Percentiles rank a stretch among this genome's conserved stretches.
These are phyloP conservation scores for Neurospora sp. DNA, from an alignment of 495 filamentous ascomycete species.

Conservation along the genomic window DNA sequence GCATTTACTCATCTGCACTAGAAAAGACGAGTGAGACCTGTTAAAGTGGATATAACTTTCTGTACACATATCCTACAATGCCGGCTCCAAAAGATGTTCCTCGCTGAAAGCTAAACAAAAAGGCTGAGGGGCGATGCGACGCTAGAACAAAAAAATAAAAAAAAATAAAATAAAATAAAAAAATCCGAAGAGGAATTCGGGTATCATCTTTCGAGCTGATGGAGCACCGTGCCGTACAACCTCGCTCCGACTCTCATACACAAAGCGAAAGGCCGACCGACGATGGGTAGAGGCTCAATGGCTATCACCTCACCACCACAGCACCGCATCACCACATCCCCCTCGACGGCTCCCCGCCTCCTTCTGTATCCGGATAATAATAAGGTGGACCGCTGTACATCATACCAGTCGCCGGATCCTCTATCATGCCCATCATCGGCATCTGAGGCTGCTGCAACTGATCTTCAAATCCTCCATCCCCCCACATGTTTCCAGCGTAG, in stretches of 20 bases:
- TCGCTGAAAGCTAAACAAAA: neutral
- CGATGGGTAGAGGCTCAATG: neutral
- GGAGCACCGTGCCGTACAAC: neutral
- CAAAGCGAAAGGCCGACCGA: neutral
- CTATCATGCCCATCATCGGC: neutral
- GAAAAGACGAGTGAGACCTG: neutral
- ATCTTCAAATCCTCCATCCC: constrained; percentile 1
- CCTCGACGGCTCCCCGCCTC: neutral
- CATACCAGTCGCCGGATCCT: neutral
- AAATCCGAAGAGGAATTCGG: neutral
- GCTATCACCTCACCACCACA: neutral
- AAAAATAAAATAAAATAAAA: too few relatives aligned
- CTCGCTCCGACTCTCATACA: neutral
- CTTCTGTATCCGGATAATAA: neutral
- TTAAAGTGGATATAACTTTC: neutral
- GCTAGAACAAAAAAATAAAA: neutral
- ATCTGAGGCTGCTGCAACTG: neutral
- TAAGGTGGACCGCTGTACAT: neutral
- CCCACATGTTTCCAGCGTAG: neutral
- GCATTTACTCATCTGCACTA: neutral
- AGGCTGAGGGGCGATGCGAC: neutral
- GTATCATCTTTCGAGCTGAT: neutral
- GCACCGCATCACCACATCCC: neutral
- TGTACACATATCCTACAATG: neutral
- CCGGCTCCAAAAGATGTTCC: neutral